These are phyloP conservation scores for Trypanosoma caninum DNA, from an alignment of 208 protist genomes.

Conservation along the genomic window DNA sequence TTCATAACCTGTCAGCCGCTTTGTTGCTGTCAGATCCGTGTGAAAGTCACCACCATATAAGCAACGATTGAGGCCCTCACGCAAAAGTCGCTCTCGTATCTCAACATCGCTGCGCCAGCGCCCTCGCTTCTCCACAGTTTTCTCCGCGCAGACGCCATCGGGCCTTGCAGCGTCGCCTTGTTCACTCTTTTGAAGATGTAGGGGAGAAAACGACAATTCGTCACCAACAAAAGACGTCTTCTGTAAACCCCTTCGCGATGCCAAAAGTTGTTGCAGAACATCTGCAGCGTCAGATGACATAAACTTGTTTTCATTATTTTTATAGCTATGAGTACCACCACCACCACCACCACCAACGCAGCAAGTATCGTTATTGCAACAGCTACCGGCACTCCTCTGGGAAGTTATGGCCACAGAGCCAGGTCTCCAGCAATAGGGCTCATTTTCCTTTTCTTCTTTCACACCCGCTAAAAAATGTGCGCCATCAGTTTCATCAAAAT, in stretches of 20 bases:
- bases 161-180: not conserved
- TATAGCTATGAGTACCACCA: not conserved
- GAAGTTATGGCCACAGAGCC: no score
- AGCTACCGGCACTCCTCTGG: no score
- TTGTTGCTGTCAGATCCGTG: not conserved
- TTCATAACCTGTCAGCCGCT: not conserved
- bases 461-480: not conserved
- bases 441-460: not conserved
- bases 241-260: not conserved
- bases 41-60: not conserved
- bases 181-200: no score
- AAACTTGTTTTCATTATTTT: not conserved
- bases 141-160: not conserved
- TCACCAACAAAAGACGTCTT: not conserved
- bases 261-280: constrained; percentile 3
- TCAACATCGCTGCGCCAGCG: constrained; percentile 16
- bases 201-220: no score
- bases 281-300: constrained; percentile 5
- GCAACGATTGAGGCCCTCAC: constrained; percentile 18
- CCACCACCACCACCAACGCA: no score
- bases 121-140: not conserved
- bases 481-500: not conserved
- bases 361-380: no score
- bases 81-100: constrained; percentile 13
- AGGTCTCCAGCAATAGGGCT: not conserved